Evolutionary conservation across 2,329 filamentous ascomycete genomes (phyloP).

Genomic region (Gyromitra esculenta): DNA sequence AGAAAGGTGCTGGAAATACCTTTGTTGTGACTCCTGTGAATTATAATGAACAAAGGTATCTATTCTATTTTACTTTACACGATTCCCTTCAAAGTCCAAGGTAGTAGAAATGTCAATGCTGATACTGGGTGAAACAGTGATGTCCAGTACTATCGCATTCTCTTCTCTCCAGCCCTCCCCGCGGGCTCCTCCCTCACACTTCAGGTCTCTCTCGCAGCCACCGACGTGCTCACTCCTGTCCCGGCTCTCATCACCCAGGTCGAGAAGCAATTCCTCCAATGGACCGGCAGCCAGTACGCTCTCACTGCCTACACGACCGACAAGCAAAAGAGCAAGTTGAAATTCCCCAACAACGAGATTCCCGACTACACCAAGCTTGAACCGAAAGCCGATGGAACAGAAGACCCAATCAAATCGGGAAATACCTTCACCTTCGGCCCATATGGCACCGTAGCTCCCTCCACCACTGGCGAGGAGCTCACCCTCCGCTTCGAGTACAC

Average conservation of each 20-base stretch:
- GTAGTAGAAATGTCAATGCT: not conserved
- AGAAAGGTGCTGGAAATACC: constrained; percentile 76
- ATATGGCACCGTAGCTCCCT: constrained; percentile 66
- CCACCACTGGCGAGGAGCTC: constrained; percentile 64
- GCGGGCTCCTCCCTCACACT: constrained; percentile 83
- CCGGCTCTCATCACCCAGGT: constrained; percentile 84
- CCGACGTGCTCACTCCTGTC: constrained; percentile 80
- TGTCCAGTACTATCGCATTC: constrained; percentile 84
- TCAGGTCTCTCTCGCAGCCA: constrained; percentile 82
- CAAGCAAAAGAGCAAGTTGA: constrained; percentile 98
- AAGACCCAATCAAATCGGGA: constrained; percentile 83
- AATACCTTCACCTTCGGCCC: constrained; percentile 88
- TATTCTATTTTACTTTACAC: constrained; percentile 32
- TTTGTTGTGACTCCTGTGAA: constrained; percentile 77
- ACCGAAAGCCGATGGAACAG: constrained; percentile 68
- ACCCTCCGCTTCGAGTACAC: constrained; percentile 93
- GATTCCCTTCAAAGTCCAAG: no score
- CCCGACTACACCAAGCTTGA: constrained; percentile 84
- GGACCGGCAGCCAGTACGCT: constrained; percentile 85
- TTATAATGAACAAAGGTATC: constrained; percentile 69
- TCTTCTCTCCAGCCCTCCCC: constrained; percentile 75
- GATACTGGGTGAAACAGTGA: constrained; percentile 64
- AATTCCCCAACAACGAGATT: constrained; percentile 79
- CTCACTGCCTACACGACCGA: constrained; percentile 83
- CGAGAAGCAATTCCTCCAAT: constrained; percentile 85